Percentiles rank a stretch among this genome's conserved stretches.
Evolutionary conservation across 148 eudicot genomes (phyloP).

Genomic region (Euryodendron excelsum): DNA sequence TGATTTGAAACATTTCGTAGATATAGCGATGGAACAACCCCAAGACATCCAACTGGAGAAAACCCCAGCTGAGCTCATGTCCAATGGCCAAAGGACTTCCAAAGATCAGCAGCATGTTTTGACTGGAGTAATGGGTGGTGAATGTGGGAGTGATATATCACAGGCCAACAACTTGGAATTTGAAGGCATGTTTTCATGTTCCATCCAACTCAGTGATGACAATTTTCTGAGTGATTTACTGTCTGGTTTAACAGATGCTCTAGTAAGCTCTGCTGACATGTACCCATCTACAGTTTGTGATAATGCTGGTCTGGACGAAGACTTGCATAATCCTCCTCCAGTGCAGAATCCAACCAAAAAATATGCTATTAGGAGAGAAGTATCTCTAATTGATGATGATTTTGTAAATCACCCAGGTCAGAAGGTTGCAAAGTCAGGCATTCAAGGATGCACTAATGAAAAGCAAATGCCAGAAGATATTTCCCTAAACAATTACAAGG

Average conservation of each 20-base stretch:
- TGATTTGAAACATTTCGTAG: conserved; percentile 23
- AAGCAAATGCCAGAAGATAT: conserved; percentile 16
- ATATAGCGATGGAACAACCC: conserved; percentile 22
- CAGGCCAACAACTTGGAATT: conserved; percentile 25
- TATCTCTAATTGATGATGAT: conserved; percentile 41
- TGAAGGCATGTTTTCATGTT: conserved; percentile 25
- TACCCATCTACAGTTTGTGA: conserved; percentile 27
- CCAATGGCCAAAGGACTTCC: conserved; percentile 22
- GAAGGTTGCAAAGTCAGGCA: conserved; percentile 23
- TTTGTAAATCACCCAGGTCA: conserved; percentile 26
- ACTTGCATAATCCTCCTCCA: conserved; percentile 20
- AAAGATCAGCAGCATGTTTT: conserved; percentile 33
- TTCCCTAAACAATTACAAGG: conserved; percentile 13
- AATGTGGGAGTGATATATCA: conserved; percentile 18
- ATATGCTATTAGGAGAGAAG: conserved; percentile 34
- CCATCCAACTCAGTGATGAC: conserved; percentile 28
- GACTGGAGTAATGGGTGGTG: conserved; percentile 20
- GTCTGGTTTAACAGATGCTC: conserved; percentile 33
- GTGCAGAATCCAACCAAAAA: conserved; percentile 22
- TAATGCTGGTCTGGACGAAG: conserved; percentile 5
- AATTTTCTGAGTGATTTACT: conserved; percentile 37
- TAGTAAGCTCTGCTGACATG: conserved; percentile 21
- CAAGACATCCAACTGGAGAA: conserved; percentile 26
- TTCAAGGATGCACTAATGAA: conserved; percentile 28
- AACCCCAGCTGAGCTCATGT: conserved; percentile 27